Base-by-base conservation (phyloP, 202 grass and related monocot species). In the Setaria italica region DNA sequence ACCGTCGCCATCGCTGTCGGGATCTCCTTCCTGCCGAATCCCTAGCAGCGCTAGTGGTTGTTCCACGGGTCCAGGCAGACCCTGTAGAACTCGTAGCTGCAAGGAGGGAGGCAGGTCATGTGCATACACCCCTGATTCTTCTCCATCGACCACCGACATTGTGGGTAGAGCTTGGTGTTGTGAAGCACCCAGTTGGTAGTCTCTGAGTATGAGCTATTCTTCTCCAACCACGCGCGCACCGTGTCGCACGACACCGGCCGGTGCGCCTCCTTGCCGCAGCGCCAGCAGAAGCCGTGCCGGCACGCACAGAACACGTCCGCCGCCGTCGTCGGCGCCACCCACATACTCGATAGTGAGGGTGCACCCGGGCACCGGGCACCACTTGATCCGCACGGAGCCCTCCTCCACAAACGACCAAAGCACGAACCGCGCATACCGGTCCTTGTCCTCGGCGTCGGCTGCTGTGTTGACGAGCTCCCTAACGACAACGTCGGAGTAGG, bases 121-220 rank as follows among this genome's bases (percentile, higher is more conserved):
- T 72, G 86, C 62, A 54, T 83, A 19, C 86, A 88, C 13, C 86
- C 86, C 17, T 82, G 79, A 64, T 83, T 25, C 81, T 83, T 88
- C 79, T 88, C 86, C 56, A 88, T 83, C 3, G 50, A 63, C 7
- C 33, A 50, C 8, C 67, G 80, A 53, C 79, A 87, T 1, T n/a
- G 9, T 0, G 85, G 85, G 74, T 79, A 87, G 8, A 20, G 79
- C 48, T 87, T 87, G 2, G 79, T 76, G 70, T 87, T 82, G 10
- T 51, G 56, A 15, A 84, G 65, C 19, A 57, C 10, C 80, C 86
- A 88, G 48, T 77, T 82, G 8, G 62, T 60, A 11, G 68, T 88
- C 79, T 82, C 79, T 0, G 51, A 77, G 63, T 49, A 80, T 0
- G 72, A 55, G n/a, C 4, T 25, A 72, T 88, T 77, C 60, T 88